Conservation (phyloP, 305 asterid species). For the Fraxinus nigra region DNA sequence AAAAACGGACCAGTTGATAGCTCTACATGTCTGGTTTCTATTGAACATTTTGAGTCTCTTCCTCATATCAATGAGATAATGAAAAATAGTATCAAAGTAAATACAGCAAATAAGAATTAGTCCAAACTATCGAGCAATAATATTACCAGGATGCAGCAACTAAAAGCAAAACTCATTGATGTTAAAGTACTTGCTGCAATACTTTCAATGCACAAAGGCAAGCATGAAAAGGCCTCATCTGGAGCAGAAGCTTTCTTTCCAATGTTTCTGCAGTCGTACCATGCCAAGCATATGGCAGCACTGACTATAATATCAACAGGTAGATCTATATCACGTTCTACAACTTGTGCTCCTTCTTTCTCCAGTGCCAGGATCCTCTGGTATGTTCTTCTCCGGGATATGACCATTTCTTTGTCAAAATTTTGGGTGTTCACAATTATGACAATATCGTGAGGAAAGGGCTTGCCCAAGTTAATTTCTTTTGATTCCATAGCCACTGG, state of each 20-base stretch:
- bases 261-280: constrained; percentile 86
- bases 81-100: constrained; percentile 21
- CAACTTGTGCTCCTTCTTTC: constrained; percentile 80
- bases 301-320: constrained; percentile 80
- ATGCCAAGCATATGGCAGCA: constrained; percentile 75
- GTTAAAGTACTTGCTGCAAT: constrained; percentile 80
- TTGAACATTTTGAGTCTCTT: not conserved
- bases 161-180: constrained; percentile 90
- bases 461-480: constrained; percentile 40
- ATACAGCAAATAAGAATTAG: constrained; percentile 15
- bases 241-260: constrained; percentile 80
- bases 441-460: constrained; percentile 43
- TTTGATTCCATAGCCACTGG: constrained; percentile 46
- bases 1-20: not conserved
- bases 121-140: constrained; percentile 23
- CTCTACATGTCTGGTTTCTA: constrained; percentile 1
- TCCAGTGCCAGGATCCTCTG: constrained; percentile 83
- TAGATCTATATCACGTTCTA: constrained; percentile 79
- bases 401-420: constrained; percentile 79
- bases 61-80: constrained; percentile 10
- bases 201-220: constrained; percentile 87
- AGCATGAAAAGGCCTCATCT: constrained; percentile 75
- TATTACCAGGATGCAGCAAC: constrained; percentile 93
- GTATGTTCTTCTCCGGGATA: constrained; percentile 91
- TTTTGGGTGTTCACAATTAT: constrained; percentile 83